Evolutionary conservation across 2,329 filamentous ascomycete genomes (phyloP), one percentile per base, ranked within the genome.

Genomic region (Verruconis gallopava): DNA sequence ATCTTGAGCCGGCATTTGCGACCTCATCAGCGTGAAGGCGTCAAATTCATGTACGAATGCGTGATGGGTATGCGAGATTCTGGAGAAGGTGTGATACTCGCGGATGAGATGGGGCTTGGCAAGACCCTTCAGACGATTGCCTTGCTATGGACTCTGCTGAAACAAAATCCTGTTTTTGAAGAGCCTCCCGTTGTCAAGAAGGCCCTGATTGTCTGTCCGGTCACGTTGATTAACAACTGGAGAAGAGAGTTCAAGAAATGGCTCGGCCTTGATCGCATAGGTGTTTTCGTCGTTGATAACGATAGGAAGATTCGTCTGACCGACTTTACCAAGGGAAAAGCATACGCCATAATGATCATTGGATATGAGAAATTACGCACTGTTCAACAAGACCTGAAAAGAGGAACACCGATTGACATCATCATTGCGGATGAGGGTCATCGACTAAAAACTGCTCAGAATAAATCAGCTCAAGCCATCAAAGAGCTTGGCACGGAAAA

Each of bases 41-140:
- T 84, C 1, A 65, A 73, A 38, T 84, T 85, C 50, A 56, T 85
- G 34, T 85, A 85, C 51, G 79, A 84, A 57, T 83, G 79, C 53
- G 75, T 84, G 0, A 84, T 84, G 79, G 79, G 79, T 4, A 72
- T 83, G 68, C 69, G 77, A 33, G 77, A 72, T 47, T 73, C 73
- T 50, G 79, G 79, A 1, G 71, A 79, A 56, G 79, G 79, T 18
- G 79, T 78, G 3, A 77, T 85, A 45, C 63, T 85, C 38, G 80
- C 80, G 2, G 80, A 85, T 53, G 80, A 84, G 50, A 85, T 85
- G 80, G 80, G 80, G 0, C 58, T 85, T 2, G 80, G 80, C 15
- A 85, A 85, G 59, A 83, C 80, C 1, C 55, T 84, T 22, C 79
- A 84, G 51, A 83, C 79, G 0, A 84, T 85, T 51, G 66, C 79